Percentiles rank a stretch among this genome's conserved stretches.
phyloP scores from a whole-genome alignment of 371 early-diverging fungal genomes.

The Thermomucor indicae-seudaticae region DNA sequence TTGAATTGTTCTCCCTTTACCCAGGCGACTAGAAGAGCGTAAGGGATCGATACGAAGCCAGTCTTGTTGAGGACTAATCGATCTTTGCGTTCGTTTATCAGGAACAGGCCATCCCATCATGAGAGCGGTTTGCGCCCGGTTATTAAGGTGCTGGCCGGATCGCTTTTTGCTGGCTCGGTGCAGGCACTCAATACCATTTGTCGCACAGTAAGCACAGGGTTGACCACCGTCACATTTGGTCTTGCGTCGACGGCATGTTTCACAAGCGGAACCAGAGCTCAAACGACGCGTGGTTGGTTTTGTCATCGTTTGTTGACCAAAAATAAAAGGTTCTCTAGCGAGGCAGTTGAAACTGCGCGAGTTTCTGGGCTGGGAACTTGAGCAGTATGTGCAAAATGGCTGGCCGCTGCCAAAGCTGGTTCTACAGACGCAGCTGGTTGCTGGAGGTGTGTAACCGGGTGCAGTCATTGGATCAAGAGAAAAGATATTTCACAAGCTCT shows the following conservation, averaged over 20 bases:
- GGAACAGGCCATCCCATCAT: not conserved
- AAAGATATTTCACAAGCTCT: too few species aligned
- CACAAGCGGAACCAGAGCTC: constrained; percentile 48
- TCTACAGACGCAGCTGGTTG: too few species aligned
- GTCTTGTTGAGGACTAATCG: constrained; percentile 2
- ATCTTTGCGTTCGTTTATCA: too few species aligned
- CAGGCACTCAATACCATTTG: constrained; percentile 39
- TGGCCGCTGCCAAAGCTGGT: too few species aligned
- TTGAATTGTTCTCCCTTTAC: constrained; percentile 9
- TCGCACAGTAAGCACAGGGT: constrained; percentile 44
- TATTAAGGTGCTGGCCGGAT: constrained; percentile 2
- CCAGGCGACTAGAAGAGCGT: constrained; percentile 5
- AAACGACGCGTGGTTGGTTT: constrained; percentile 43
- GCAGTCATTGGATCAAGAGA: too few species aligned
- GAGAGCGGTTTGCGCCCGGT: not conserved
- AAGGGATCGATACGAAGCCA: constrained; percentile 1
- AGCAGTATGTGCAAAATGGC: too few species aligned
- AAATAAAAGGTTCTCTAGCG: too few species aligned
- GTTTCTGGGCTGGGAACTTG: too few species aligned
- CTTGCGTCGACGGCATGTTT: constrained; percentile 46
- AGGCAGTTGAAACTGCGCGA: too few species aligned
- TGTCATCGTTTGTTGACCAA: too few species aligned
- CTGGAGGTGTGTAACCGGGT: too few species aligned
- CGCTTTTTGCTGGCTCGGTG: constrained; percentile 19
- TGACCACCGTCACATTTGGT: constrained; percentile 48